Evolutionary conservation across 2,329 filamentous ascomycete genomes (phyloP), one percentile per base, ranked within the genome.

Genomic region (Teratosphaeria gauchensis): DNA sequence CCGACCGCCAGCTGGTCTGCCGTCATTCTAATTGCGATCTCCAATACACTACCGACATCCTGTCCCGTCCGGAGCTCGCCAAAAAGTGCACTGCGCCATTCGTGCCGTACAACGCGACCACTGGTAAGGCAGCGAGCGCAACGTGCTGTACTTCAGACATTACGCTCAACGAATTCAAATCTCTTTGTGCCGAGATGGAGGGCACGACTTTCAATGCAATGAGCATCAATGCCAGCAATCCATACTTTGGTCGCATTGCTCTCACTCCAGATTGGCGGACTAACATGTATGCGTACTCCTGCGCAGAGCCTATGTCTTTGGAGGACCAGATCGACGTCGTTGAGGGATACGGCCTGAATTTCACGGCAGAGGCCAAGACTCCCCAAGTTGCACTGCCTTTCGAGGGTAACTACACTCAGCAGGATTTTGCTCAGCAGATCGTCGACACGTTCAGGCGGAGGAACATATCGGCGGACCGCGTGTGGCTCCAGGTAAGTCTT

Each of bases 61-160:
- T 88, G 62, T 71, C 77, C 54, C 77, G 80, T 55, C 82, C 85
- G 11, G 80, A 82, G 63, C 80, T 88, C 55, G 83, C 82, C 60
- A 78, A 78, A 57, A 88, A 87, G 73, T 88, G 85, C 74, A 82
- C 80, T 2, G 69, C 72, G 56, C 84, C 83, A 0, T 88, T 88
- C 72, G 72, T 71, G n/a, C 82, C 85, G 0, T 65, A 63, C 59
- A 58, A 70, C 54, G 54, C 63, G 3, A 61, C 57, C 9, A 67
- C 60, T 2, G 65, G 66, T 30, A 59, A 56, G 79, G 82, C 76
- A 0, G 86, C 86, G 1, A 77, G 74, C 16, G 86, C 85, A 12
- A 82, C 82, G 63, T 89, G 86, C 77, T 89, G 86, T 77, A 88
- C 86, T 2, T 84, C 80, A 65, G 87, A 89, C 68, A 82, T 89